Evolutionary conservation across 2,329 filamentous ascomycete genomes (phyloP), one percentile per base, ranked within the genome.

Genomic region (Periconia sp.): DNA sequence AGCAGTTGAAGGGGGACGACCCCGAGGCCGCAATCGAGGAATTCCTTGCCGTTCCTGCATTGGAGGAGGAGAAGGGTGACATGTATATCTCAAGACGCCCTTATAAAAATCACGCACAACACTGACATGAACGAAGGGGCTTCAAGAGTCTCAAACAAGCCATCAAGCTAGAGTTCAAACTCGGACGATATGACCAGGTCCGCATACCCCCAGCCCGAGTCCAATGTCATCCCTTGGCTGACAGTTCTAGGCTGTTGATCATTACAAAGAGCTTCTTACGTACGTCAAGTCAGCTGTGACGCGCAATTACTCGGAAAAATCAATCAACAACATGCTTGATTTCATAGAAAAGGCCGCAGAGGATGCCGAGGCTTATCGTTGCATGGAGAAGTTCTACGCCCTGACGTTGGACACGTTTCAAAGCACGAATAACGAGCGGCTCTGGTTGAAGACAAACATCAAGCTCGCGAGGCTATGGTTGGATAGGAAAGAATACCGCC

Each of bases 261-360:
- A 99, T 75, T 99, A 96, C 76, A 87, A 85, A 60, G 92, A 97
- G 77, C 90, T 99, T 30, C 85, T 99, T 60, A 97, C 92, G 45
- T 99, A 97, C 69, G 92, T 97, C 77, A 96, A 94, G 75, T 95
- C 91, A 2, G 93, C 93, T 8, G 93, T 99, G 45, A 97, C 94
- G 41, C 87, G 94, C 58, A 99, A 97, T 76, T 97, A 97, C 76
- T 97, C 94, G 1, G 94, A 99, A 76, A 97, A 97, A 74, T 97
- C 93, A 13, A 96, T 99, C 79, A 97, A 97, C 78, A 97, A 97
- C 74, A 96, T 99, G 88, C 86, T 99, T 45, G 94, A 97, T 77
- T 96, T 89, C 72, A 94, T 99, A 61, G 93, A 97, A 75, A 97
- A 97, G 77, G 90, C 88, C 40, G 87, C 88, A 53, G 85, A 88